phyloP scores from a whole-genome alignment of 2,329 filamentous ascomycete species.

The Botryotinia convoluta region DNA sequence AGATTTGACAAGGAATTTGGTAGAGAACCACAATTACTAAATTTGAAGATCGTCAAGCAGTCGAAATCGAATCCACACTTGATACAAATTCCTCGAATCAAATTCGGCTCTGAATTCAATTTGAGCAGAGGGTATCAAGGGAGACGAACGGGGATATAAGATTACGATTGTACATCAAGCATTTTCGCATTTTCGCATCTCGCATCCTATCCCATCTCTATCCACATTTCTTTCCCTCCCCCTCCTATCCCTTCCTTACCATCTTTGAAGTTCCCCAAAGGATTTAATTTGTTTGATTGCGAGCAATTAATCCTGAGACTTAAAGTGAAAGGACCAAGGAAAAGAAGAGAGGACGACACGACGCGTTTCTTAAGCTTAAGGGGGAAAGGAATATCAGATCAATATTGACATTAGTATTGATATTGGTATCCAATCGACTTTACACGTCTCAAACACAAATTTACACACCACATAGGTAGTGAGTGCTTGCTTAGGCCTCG shows the following conservation, averaged over 20 bases:
- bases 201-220: neutral
- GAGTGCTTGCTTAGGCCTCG: constrained; percentile 15
- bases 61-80: constrained; percentile 13
- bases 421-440: neutral
- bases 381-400: neutral
- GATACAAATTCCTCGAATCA: constrained; percentile 16
- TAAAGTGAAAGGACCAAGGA: neutral
- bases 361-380: neutral
- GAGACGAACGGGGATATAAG: constrained; percentile 9
- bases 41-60: constrained; percentile 12
- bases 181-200: constrained; percentile 15
- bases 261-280: neutral
- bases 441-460: constrained; percentile 9
- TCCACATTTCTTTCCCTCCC: constrained; percentile 1
- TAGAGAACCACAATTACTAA: constrained; percentile 11
- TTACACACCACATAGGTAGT: neutral
- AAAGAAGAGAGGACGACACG: neutral
- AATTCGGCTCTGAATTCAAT: neutral
- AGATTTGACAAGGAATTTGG: neutral
- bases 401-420: neutral
- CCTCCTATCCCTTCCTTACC: neutral
- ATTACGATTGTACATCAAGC: constrained; percentile 8
- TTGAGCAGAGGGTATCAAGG: constrained; percentile 5
- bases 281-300: constrained; percentile 11
- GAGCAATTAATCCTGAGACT: constrained; percentile 4